Conservation (phyloP, 2,329 filamentous ascomycete genomes). For the Venturia asperata region DNA sequence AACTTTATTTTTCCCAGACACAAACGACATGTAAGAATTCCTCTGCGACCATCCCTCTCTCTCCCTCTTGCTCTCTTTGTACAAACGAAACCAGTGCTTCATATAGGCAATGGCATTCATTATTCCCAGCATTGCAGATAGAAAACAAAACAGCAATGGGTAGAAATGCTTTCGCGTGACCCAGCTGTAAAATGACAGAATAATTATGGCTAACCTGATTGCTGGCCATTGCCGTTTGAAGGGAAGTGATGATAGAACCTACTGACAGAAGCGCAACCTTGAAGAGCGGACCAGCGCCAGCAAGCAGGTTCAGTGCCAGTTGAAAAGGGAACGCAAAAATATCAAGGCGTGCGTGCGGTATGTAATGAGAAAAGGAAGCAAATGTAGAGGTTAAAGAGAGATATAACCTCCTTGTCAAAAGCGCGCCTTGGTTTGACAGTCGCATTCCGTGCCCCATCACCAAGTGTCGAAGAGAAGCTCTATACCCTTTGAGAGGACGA, state of each 20-base stretch:
- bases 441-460: background rate
- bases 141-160: slow-evolving; percentile 4
- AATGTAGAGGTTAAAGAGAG: background rate
- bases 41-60: background rate
- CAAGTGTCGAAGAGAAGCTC: background rate
- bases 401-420: slow-evolving; percentile 10
- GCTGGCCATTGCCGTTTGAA: slow-evolving; percentile 2
- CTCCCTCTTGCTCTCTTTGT: too few relatives aligned
- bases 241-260: background rate
- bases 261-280: background rate
- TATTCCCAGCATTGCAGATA: background rate
- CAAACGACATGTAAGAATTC: background rate
- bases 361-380: slow-evolving; percentile 4
- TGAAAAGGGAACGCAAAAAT: background rate
- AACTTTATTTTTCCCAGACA: background rate
- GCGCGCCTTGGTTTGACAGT: background rate
- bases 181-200: background rate
- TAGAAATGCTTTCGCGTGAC: background rate
- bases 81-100: background rate
- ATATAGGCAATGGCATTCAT: background rate
- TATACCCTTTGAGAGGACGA: background rate
- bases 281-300: slow-evolving; percentile 7
- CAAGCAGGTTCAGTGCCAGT: background rate
- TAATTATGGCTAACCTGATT: slow-evolving; percentile 1
- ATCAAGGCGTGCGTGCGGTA: slow-evolving; percentile 5